Conservation (phyloP, 805 yeast genomes). For the Cyberlindnera petersonii region DNA sequence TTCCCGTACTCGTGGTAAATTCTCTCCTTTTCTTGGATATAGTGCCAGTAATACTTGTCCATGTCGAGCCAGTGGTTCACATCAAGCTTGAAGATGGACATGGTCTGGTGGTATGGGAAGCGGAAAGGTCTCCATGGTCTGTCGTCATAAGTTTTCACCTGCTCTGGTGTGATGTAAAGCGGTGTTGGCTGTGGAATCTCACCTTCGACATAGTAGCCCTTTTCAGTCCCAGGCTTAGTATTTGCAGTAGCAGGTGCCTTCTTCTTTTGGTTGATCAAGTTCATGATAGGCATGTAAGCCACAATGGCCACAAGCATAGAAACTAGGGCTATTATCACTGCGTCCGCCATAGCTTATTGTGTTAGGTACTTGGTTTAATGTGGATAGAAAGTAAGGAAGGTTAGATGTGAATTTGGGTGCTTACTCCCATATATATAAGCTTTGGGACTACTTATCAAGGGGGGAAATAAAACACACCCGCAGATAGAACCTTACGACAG, state of each 20-base stretch:
- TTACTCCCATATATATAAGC: no score
- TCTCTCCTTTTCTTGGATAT: slow-evolving; percentile 58
- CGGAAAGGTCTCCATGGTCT: slow-evolving; percentile 81
- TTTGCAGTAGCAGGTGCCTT: slow-evolving; percentile 5
- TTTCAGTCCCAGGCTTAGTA: slow-evolving; percentile 11
- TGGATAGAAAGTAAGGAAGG: no score
- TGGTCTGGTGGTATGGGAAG: slow-evolving; percentile 78
- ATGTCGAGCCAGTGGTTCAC: slow-evolving; percentile 75
- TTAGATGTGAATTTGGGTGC: no score
- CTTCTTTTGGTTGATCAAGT: slow-evolving; percentile 10
- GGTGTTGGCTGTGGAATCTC: slow-evolving; percentile 44
- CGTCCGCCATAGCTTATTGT: slow-evolving; percentile 12
- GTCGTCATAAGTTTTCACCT: slow-evolving; percentile 61
- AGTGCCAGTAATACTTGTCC: slow-evolving; percentile 71
- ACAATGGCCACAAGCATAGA: slow-evolving; percentile 8
- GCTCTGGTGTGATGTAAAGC: slow-evolving; percentile 60
- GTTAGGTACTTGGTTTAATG: no score
- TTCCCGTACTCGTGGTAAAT: slow-evolving; percentile 55
- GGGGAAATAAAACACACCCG: no score
- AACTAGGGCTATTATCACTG: slow-evolving; percentile 10
- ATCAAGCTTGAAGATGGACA: slow-evolving; percentile 70
- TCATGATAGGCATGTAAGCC: slow-evolving; percentile 12
- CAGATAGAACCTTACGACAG: no score
- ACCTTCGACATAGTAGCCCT: slow-evolving; percentile 13
- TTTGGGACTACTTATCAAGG: no score